phyloP scores from a whole-genome alignment of 2,329 filamentous ascomycete genomes.

The Colletotrichum sp. region DNA sequence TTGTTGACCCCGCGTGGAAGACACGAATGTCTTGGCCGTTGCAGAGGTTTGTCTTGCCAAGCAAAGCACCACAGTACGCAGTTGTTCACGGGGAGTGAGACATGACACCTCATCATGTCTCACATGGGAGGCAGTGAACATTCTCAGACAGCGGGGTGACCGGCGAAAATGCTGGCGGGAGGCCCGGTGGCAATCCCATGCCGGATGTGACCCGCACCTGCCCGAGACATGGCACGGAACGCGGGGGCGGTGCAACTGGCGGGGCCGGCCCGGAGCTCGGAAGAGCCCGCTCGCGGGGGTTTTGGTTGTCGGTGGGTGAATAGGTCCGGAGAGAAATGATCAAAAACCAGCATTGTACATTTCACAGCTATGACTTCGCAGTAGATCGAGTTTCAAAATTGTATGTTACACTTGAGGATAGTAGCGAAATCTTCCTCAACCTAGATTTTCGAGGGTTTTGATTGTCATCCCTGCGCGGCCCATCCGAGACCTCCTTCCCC shows the following conservation, averaged over 20 bases:
- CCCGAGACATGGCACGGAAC: background rate
- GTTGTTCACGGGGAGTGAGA: background rate
- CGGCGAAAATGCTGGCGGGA: background rate
- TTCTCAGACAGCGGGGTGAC: background rate
- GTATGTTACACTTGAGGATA: too few relatives aligned
- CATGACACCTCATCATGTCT: background rate
- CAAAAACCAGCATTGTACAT: too few relatives aligned
- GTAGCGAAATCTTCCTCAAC: too few relatives aligned
- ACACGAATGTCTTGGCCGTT: background rate
- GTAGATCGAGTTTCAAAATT: accelerated
- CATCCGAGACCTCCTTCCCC: background rate
- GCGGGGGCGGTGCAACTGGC: background rate
- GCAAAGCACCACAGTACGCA: background rate
- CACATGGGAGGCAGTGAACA: background rate
- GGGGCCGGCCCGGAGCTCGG: background rate
- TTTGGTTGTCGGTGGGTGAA: accelerated
- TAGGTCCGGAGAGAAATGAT: background rate
- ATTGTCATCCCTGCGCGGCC: background rate
- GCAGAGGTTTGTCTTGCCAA: background rate
- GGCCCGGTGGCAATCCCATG: background rate
- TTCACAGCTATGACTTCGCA: too few relatives aligned
- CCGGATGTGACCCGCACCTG: background rate
- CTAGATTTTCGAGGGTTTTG: background rate
- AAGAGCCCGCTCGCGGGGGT: background rate
- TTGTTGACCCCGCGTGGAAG: background rate